Evolutionary conservation across 2,329 filamentous ascomycete species (phyloP), one percentile per base, ranked within the genome.

Genomic region (Diaporthe velutina): DNA sequence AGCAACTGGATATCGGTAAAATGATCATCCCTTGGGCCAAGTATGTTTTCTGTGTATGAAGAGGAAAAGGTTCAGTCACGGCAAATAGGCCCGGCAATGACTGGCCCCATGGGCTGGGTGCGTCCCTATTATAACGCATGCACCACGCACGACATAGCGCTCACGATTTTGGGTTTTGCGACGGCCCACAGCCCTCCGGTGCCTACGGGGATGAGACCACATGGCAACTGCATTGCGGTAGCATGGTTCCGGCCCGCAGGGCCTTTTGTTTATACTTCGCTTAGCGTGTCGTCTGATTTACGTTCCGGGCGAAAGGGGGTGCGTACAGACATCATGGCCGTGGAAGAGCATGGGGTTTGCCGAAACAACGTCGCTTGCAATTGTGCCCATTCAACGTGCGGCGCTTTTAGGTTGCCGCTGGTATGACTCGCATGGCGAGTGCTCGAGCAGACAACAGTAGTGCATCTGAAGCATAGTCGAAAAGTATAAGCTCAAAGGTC

Each of bases 401-500:
- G 3, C 45, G 25, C 28, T 25, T 52, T 6, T 19, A 9, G 15
- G 19, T 25, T 25, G 30, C 45, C 30, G 22, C 33, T 2, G 8
- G 64, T 68, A 54, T 68, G 64, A 68, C 64, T 68, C 64, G 64
- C 10, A 68, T 68, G 13, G 15, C 12, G 19, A 38, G 33, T 38
- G 64, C 64, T 68, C 64, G 64, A 50, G 48, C 64, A 52, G 64
- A 13, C 19, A 54, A n/a, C 12, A 54, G 28, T 15, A 67, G 17
- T 5, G 5, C 7, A 52, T 28, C 64, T 68, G 64, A 68, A 17
- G 45, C 64, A 68, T 9, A 28, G 15, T 35, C 9, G 13, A 6
- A 54, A 68, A 68, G 64, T 33, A 54, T 68, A 68, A 68, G 22
- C 28, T 38, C 22, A 54, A 45, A 68, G 15, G 2, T 52, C 48